A percentile compares a stretch with the other conserved stretches of the same genome.
phyloP scores from a whole-genome alignment of 1,284 basidiomycete genomes.

The Salmacisia buchloeana region DNA sequence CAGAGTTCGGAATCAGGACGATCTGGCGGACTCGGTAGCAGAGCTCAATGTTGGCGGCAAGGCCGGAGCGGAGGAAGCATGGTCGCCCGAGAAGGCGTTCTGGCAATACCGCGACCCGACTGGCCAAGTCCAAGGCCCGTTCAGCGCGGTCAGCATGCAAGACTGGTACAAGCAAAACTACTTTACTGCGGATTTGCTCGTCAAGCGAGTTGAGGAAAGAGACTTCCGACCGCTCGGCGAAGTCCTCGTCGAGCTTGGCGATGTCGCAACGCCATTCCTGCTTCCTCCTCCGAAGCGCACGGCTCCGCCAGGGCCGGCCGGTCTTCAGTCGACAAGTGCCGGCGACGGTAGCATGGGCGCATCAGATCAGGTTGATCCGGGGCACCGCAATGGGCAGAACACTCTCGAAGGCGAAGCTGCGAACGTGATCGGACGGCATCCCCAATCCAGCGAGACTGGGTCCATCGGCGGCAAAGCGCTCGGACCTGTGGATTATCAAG shows the following conservation, averaged over 20 bases:
- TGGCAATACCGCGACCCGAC: slow-evolving; percentile 91
- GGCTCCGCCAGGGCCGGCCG: not conserved
- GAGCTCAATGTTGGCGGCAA: not conserved
- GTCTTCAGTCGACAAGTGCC: no score
- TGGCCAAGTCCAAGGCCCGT: slow-evolving; percentile 89
- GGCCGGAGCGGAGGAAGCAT: slow-evolving; percentile 8
- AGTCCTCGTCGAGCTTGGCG: slow-evolving; percentile 45
- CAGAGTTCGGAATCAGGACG: not conserved
- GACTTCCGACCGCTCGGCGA: slow-evolving; percentile 51
- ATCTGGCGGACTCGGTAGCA: not conserved
- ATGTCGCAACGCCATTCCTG: slow-evolving; percentile 50
- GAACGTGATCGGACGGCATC: no score
- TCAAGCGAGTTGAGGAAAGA: slow-evolving; percentile 62
- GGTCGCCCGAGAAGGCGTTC: slow-evolving; percentile 62
- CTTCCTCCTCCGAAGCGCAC: slow-evolving; percentile 26
- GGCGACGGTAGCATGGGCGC: no score
- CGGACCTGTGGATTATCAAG: not conserved
- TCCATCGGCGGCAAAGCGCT: not conserved
- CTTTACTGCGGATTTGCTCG: slow-evolving; percentile 75
- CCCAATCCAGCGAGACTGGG: not conserved
- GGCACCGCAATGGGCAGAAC: no score
- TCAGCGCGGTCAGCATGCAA: slow-evolving; percentile 85
- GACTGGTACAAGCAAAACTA: slow-evolving; percentile 91
- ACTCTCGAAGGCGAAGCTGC: no score
- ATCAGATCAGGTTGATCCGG: no score